Conservation (phyloP, 306 rosid species). For the Dalbergia oliveri region DNA sequence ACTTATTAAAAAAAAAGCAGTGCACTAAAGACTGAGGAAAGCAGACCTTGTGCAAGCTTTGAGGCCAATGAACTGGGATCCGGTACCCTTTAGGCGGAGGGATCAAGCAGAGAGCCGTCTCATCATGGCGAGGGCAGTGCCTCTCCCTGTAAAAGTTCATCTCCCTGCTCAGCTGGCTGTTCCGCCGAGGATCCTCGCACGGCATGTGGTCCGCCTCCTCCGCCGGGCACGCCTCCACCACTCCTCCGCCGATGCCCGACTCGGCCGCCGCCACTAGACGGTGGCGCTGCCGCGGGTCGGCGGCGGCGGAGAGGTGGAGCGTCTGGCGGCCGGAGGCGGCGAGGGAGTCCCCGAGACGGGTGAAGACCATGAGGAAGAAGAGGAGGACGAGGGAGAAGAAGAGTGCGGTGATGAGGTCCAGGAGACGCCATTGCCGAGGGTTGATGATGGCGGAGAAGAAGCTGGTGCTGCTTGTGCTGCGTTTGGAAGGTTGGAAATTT, state of each 20-base stretch:
- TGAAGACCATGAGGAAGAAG: constrained; percentile 77
- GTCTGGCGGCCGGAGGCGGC: constrained; percentile 91
- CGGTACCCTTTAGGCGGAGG: constrained; percentile 82
- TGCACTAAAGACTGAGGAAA: neutral
- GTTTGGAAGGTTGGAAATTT: constrained; percentile 52
- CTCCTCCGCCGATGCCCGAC: constrained; percentile 57
- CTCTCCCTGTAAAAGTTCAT: constrained; percentile 93
- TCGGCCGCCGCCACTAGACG: constrained; percentile 70
- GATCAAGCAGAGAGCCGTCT: constrained; percentile 83
- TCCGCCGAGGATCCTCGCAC: constrained; percentile 86
- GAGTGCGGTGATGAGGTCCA: constrained; percentile 69
- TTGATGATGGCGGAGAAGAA: neutral
- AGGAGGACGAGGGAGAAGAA: constrained; percentile 73
- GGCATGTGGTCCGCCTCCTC: constrained; percentile 87
- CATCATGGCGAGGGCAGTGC: constrained; percentile 81
- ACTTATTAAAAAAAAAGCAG: neutral
- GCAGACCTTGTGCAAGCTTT: constrained; percentile 90
- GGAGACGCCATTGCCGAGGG: constrained; percentile 79
- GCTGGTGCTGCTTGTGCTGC: constrained; percentile 27
- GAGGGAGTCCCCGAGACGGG: constrained; percentile 80
- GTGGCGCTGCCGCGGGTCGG: constrained; percentile 76
- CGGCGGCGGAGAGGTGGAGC: constrained; percentile 61
- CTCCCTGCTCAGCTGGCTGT: constrained; percentile 89
- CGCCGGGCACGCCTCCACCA: constrained; percentile 74
- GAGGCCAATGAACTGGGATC: constrained; percentile 90